phyloP scores from a whole-genome alignment of 345 rosid genomes.

The Citrus trifoliata region DNA sequence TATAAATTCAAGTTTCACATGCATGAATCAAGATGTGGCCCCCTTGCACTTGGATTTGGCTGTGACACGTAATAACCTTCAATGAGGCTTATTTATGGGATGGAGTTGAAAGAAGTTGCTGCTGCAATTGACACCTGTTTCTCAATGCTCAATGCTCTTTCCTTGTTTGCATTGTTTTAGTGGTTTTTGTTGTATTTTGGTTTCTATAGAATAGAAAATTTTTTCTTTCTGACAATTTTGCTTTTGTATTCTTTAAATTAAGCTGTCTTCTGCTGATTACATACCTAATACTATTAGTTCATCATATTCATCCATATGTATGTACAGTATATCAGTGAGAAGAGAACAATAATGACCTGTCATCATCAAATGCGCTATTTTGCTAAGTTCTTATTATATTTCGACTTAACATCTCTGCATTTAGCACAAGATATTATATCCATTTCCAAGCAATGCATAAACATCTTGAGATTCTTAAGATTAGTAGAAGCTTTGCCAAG shows the following conservation, averaged over 20 bases:
- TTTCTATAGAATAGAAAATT: background rate
- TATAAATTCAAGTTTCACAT: background rate
- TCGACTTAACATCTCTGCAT: background rate
- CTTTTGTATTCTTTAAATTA: background rate
- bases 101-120: background rate
- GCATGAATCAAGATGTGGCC: background rate
- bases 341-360: too few relatives aligned
- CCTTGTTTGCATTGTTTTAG: background rate
- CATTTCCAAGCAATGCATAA: slow-evolving; percentile 6
- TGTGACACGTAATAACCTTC: background rate
- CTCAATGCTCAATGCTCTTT: background rate
- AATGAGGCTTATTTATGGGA: background rate
- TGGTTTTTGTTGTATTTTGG: slow-evolving; percentile 7
- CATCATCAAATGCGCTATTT: background rate
- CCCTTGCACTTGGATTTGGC: background rate
- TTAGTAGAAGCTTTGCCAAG: background rate
- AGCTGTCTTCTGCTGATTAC: background rate
- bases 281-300: too few relatives aligned
- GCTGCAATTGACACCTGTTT: background rate
- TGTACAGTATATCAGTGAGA: background rate
- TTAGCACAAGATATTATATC: background rate
- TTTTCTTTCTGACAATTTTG: background rate
- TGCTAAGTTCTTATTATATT: background rate
- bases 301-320: background rate
- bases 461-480: background rate